Base-by-base conservation (phyloP, 345 rosid genomes). In the Populus tremula region DNA sequence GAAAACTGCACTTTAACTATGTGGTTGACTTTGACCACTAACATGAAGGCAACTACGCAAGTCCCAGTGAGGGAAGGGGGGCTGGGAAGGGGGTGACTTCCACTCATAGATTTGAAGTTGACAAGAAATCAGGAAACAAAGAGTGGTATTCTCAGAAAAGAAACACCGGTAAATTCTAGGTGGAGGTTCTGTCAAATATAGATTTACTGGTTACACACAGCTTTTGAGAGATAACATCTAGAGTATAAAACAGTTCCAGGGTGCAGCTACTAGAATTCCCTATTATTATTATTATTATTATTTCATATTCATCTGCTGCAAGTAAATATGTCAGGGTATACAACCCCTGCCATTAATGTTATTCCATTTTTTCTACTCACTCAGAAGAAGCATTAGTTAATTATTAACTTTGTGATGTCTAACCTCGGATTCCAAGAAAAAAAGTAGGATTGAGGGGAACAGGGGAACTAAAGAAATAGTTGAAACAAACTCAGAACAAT, bases 401-500 rank as follows among this genome's bases (percentile, higher is more conserved):
- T 14, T 47, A 47, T 47, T 47, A 14, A 65, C 6, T 0, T 31
- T 56, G 31, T 21, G 29, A 36, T 33, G 66, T 54, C 49, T 43
- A 59, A 64, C 54, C 31, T 11, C 36, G 25, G 17, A 70, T 54
- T 70, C 47, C 47, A 36, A 12, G 45, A 27, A 62, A 68, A 75
- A 54, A 8, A 18, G 41, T 20, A 8, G 53, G 43, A 76, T n/a
- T 47, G 77, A 36, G 16, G 13, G 36, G 70, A 66, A 68, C 25
- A 45, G 16, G 18, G 45, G 67, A 66, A 75, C 25, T 41, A 33
- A 41, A 66, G 71, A 65, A 63, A 75, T 33, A 56, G 67, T 41
- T 33, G 23, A 82, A 77, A 68, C 77, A 69, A 61, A 45, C 8
- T 39, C 38, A 35, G 64, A 65, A 16, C 5, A 69, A 9, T 39